phyloP scores from a whole-genome alignment of 768 basidiomycete genomes.

The Tulasnella sp. region DNA sequence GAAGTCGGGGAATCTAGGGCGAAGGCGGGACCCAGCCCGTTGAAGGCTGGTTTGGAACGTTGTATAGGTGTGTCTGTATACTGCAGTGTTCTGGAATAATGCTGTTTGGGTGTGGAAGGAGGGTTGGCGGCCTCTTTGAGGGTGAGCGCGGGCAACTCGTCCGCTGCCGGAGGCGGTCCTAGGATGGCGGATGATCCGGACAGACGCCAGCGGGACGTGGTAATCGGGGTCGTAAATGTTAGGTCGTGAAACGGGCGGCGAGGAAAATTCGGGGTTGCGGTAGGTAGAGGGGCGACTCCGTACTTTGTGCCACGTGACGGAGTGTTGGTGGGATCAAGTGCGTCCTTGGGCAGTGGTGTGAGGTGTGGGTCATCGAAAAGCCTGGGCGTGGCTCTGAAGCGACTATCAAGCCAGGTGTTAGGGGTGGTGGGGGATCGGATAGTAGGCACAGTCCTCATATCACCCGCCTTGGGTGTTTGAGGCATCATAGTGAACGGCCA shows the following conservation, averaged over 20 bases:
- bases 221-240: not conserved
- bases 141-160: not conserved
- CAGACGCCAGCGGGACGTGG: not conserved
- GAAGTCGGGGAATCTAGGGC: not conserved
- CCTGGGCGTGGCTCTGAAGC: not conserved
- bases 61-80: constrained; percentile 11
- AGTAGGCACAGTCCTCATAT: not conserved
- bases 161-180: not conserved
- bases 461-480: not conserved
- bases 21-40: not conserved
- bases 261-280: not conserved
- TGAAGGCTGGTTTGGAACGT: not conserved
- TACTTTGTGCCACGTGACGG: constrained; percentile 13
- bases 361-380: not conserved
- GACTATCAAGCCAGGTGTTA: not conserved
- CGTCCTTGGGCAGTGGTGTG: not conserved
- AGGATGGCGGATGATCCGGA: not conserved
- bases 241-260: not conserved
- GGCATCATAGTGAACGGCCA: not conserved
- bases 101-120: not conserved
- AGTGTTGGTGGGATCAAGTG: not conserved
- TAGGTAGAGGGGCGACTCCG: not conserved
- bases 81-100: constrained; percentile 6
- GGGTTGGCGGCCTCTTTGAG: not conserved
- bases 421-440: not conserved